Evolutionary conservation across 164 flowering plant species (phyloP).

Genomic region (Liriodendron chinense): DNA sequence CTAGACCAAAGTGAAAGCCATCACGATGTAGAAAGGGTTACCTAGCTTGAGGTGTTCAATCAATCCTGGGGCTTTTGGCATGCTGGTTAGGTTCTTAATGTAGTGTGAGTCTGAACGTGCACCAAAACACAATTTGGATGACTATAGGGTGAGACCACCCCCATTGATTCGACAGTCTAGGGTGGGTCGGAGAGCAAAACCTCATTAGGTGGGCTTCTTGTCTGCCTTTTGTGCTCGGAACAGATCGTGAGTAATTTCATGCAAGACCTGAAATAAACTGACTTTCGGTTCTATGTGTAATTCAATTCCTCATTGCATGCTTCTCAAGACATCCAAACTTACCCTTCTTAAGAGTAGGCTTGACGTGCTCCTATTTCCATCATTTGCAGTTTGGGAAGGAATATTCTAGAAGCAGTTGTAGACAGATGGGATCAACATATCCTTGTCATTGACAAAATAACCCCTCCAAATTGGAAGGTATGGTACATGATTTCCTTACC

Average conservation of each 20-base stretch:
- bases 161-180: neutral
- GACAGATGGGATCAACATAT: constrained; percentile 72
- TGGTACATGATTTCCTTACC: neutral
- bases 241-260: too few relatives aligned
- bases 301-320: neutral
- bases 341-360: neutral
- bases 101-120: neutral
- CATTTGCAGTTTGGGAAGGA: constrained; percentile 58
- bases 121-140: neutral
- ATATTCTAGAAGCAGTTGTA: constrained; percentile 66
- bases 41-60: too few relatives aligned
- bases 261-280: neutral
- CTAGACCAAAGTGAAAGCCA: too few relatives aligned
- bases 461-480: constrained; percentile 80
- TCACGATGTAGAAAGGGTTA: too few relatives aligned
- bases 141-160: neutral
- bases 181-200: neutral
- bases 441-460: constrained; percentile 56
- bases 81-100: too few relatives aligned
- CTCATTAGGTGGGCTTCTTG: too few relatives aligned
- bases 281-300: neutral
- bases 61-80: too few relatives aligned
- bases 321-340: too few relatives aligned
- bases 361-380: neutral
- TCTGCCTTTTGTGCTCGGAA: too few relatives aligned